Evolutionary conservation across 2,329 filamentous ascomycete genomes (phyloP).

Genomic region (Exophiala calicioides): DNA sequence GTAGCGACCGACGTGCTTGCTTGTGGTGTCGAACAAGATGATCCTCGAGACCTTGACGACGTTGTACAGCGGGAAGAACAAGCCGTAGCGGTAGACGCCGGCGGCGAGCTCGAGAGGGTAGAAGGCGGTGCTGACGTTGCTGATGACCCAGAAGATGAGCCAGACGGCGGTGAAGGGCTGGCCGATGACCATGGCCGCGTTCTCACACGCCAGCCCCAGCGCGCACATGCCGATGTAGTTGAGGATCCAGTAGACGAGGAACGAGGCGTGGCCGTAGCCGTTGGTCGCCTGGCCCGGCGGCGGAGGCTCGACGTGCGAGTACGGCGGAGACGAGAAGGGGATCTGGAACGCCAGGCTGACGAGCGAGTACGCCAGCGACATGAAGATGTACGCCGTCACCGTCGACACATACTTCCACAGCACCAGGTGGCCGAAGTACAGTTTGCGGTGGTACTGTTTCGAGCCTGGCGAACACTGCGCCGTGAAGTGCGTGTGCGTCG

Average conservation of each 20-base stretch:
- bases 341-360: constrained; percentile 65
- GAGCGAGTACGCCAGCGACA: constrained; percentile 65
- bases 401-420: constrained; percentile 59
- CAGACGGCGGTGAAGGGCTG: constrained; percentile 61
- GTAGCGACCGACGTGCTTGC: constrained; percentile 57
- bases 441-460: constrained; percentile 56
- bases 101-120: constrained; percentile 61
- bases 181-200: constrained; percentile 63
- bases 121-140: constrained; percentile 63
- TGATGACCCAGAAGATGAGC: constrained; percentile 68
- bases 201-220: constrained; percentile 64
- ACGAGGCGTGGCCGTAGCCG: constrained; percentile 59
- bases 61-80: constrained; percentile 64
- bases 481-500: constrained; percentile 62
- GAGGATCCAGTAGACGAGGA: constrained; percentile 64
- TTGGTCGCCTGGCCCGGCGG: constrained; percentile 46
- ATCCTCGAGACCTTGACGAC: constrained; percentile 61
- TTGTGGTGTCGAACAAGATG: constrained; percentile 63
- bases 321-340: constrained; percentile 55
- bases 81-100: constrained; percentile 62
- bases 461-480: constrained; percentile 37
- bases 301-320: constrained; percentile 39
- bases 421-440: constrained; percentile 46
- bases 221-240: constrained; percentile 66
- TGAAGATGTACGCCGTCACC: constrained; percentile 59